Evolutionary conservation across 257 asterid species (phyloP), one percentile per base, ranked within the genome.

Genomic region (Fraxinus excelsior): DNA sequence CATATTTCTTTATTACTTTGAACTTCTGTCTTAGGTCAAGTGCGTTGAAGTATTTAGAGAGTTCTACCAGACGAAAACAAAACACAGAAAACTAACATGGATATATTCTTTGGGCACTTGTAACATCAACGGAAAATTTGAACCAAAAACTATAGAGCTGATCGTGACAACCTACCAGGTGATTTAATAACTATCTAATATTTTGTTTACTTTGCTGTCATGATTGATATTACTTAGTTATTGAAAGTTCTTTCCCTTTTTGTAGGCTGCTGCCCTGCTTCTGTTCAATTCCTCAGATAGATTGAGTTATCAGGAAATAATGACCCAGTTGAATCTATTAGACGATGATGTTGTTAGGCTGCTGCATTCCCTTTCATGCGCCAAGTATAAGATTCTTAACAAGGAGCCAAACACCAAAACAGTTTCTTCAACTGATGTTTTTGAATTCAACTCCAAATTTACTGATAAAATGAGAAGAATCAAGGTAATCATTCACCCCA

Each of bases 351-450:
- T 86, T 84, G 88, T 86, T 53, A 81, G 94, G 78, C 76, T 86
- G 81, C 91, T 89, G 26, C 94, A 87, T 86, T 89, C 94, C 9
- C 94, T 89, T 68, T 89, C 91, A 21, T 89, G 92, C 74, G 90
- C 87, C 75, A 87, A 80, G 80, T 86, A 87, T 73, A 89, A 84
- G 84, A 86, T 89, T 83, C 85, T 87, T 78, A 81, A 26, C 80
- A 89, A 87, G 88, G 90, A 89, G 74, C 92, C 93, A 5, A 85
- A 44, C 84, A 80, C 88, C 84, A 89, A 85, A 79, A 82, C 88
- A 58, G 78, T 89, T 73, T 84, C 90, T 49, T 81, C 87, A 1
- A 84, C 87, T n/a, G 94, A 89, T 28, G 71, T 80, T 74, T 89
- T 89, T 51, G 88, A 87, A 74, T 89, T 89, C 78, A 89, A 89